Base-by-base conservation (phyloP, 2,329 filamentous ascomycete species). In the Mollisia scopiformis region DNA sequence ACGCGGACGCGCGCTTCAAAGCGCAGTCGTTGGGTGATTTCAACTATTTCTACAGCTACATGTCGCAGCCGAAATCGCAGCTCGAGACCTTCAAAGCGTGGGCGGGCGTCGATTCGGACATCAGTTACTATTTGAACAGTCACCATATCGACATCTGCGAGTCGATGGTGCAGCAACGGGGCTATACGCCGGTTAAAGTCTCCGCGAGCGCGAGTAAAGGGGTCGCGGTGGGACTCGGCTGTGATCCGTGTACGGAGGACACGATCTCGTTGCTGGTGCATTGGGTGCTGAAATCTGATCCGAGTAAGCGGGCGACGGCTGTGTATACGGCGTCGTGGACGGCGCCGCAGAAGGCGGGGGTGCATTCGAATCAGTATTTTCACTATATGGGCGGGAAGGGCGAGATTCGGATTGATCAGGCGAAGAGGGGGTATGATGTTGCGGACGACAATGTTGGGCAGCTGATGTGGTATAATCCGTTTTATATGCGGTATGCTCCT, bases 331-430 rank as follows among this genome's bases (percentile, higher is more conserved):
- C 93, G 11, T 94, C 90, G 41, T 97, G 93, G 93, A 97, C 93
- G 1, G 94, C 94, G 6, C 93, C 94, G 13, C 91, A 96, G 75
- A 91, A 89, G 71, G 93, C 93, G 0, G 93, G 94, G 53, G 93
- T 97, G n/a, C 94, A 97, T 78, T 94, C 90, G 1, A 96, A 96
- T 76, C 93, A 97, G 79, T 95, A 97, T 79, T 97, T 97, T 81
- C 93, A 97, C 78, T 97, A 95, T 79, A 89, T 97, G 79, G 93
- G 86, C 2, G 84, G 86, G 62, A 86, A 88, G 59, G 93, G 93
- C 66, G 93, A 97, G 79, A 87, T 97, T 70, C 87, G 91, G 62
- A 86, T 96, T 71, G 92, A 97, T 79, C 94, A 97, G 79, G 93
- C 93, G 47, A 96, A 96, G 82, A 86, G 93, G 57, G 93, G 93